These are phyloP conservation scores for Calonectria pauciramosa DNA, from an alignment of 2,329 filamentous ascomycete genomes.

Conservation along the genomic window DNA sequence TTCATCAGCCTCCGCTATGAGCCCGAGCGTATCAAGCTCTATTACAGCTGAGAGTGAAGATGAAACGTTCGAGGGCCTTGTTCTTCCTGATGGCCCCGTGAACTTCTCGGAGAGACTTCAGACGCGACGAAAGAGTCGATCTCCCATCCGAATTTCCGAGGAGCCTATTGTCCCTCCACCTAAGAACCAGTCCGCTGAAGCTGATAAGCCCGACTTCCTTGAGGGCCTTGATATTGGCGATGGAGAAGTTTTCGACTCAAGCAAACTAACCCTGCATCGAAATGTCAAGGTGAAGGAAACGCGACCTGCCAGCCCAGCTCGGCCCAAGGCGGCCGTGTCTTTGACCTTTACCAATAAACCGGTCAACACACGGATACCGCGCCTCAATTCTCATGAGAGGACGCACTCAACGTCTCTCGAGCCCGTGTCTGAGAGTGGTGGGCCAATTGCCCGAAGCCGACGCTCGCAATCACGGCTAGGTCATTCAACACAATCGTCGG, in stretches of 20 bases:
- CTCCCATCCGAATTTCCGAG: constrained; percentile 62
- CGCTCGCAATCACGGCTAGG: constrained; percentile 77
- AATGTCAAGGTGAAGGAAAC: constrained; percentile 90
- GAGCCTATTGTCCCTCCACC: constrained; percentile 52
- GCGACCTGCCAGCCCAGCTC: constrained; percentile 76
- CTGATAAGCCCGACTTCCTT: constrained; percentile 82
- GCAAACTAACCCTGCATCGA: constrained; percentile 87
- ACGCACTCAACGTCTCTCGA: constrained; percentile 82
- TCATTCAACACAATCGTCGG: constrained; percentile 78
- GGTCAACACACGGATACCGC: constrained; percentile 79
- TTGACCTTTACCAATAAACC: constrained; percentile 91
- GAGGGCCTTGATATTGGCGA: constrained; percentile 89
- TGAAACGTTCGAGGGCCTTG: constrained; percentile 89
- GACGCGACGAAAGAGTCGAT: constrained; percentile 74
- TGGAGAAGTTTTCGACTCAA: constrained; percentile 83
- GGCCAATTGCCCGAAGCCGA: constrained; percentile 71
- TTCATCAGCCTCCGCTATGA: constrained; percentile 90
- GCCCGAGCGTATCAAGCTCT: constrained; percentile 92
- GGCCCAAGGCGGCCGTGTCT: constrained; percentile 82
- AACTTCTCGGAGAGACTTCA: constrained; percentile 86
- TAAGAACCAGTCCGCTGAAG: constrained; percentile 52
- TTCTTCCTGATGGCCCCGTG: constrained; percentile 86
- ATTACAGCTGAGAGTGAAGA: constrained; percentile 94
- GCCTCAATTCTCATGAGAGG: constrained; percentile 79
- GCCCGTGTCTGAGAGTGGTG: constrained; percentile 91